Percentiles rank a stretch among this genome's conserved stretches.
Conservation (phyloP, 495 filamentous ascomycete genomes). For the Neurospora sublineolata region DNA sequence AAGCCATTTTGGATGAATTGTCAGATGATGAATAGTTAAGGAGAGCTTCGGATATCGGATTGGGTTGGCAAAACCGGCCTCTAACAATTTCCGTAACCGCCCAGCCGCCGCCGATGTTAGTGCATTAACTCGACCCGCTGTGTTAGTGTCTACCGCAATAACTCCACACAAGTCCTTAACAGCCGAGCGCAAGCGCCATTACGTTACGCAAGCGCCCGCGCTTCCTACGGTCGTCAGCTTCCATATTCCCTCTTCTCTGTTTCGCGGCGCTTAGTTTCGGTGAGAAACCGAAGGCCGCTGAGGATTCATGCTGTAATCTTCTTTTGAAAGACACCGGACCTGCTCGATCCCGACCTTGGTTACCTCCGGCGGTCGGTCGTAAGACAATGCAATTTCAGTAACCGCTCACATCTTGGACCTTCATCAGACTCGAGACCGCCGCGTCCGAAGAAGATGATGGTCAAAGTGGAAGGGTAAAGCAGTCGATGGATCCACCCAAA, state of each 20-base stretch:
- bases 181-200: not conserved
- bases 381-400: conserved; percentile 23
- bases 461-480: not conserved
- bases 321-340: not conserved
- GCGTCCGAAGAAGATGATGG: not conserved
- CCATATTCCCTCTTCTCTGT: not conserved
- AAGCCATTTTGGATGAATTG: not conserved
- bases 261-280: not conserved
- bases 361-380: conserved; percentile 7
- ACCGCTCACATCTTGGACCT: conserved; percentile 12
- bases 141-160: not conserved
- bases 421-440: not conserved
- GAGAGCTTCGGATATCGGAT: conserved; percentile 6
- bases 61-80: conserved; percentile 5
- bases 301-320: not conserved
- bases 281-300: not conserved
- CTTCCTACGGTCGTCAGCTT: conserved; percentile 1
- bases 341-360: conserved; percentile 2
- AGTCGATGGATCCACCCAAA: not conserved
- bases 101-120: not conserved
- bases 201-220: conserved; percentile 7
- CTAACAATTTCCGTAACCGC: conserved; percentile 21
- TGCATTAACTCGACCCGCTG: conserved; percentile 2
- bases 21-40: not conserved
- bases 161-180: not conserved